Base-by-base conservation (phyloP, 176 grass and related monocot genomes). In the Carex parvula region DNA sequence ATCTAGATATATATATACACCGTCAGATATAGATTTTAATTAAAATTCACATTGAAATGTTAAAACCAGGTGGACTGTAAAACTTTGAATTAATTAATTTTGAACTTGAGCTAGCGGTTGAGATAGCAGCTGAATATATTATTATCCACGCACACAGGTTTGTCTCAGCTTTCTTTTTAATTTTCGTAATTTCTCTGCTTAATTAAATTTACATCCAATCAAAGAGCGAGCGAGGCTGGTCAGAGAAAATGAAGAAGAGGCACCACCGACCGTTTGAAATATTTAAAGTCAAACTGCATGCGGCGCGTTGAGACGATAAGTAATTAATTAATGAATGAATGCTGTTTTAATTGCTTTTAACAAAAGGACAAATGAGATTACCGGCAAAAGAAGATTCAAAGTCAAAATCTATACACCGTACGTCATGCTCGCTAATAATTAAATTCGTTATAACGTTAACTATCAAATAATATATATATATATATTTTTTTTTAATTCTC, bases 41-140 rank as follows among this genome's bases (percentile, higher is more conserved):
- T 39, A 39, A 70, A 5, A 29, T 12, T 70, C 13, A 70, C 16
- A 73, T 70, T 50, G 10, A 73, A 52, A 46, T 73, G 70, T 50
- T 14, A 73, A 73, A 73, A 50, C 70, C 18, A 24, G 20, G 0
- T 26, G 26, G 41, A 12, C 22, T 14, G 70, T 73, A 52, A 73
- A 73, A 46, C 42, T 50, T 73, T 73, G 70, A 33, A 73, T n/a
- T n/a, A n/a, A n/a, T n/a, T n/a, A n/a, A n/a, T 73, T 73, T 70
- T 18, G 6, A 11, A n/a, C 8, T 72, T 48, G 17, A 46, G 41
- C n/a, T n/a, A n/a, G n/a, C 26, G 26, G 69, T 72, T 72, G 68
- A 71, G 46, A 9, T 44, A 29, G 3, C 35, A 37, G 6, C 16
- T 50, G 46, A 50, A 50, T n/a, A n/a, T n/a, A n/a, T 50, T 50